These are phyloP conservation scores for Fremontodendron californicum DNA, from an alignment of 345 rosid genomes.

Conservation along the genomic window DNA sequence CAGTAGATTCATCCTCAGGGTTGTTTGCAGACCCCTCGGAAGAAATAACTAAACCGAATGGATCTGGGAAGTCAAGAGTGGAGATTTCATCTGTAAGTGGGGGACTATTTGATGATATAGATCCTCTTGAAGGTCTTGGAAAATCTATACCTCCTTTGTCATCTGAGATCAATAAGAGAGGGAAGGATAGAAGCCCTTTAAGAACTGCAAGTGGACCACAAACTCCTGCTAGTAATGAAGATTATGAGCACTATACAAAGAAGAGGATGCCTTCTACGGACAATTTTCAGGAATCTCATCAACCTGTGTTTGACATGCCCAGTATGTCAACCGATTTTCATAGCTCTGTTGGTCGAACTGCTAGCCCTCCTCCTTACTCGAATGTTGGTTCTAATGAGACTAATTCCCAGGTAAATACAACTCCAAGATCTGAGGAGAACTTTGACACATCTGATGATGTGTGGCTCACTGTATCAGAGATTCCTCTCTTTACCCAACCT, in stretches of 20 bases:
- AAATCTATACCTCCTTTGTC: conserved; percentile 45
- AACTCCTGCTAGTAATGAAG: conserved; percentile 34
- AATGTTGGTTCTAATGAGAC: conserved; percentile 33
- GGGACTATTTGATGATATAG: conserved; percentile 59
- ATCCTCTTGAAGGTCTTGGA: conserved; percentile 59
- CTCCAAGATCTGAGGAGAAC: conserved; percentile 39
- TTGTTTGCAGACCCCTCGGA: conserved; percentile 43
- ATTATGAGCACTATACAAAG: conserved; percentile 33
- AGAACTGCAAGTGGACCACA: conserved; percentile 43
- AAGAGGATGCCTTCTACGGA: conserved; percentile 39
- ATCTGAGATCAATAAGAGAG: conserved; percentile 40
- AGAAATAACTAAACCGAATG: conserved; percentile 39
- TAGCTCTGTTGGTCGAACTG: conserved; percentile 37
- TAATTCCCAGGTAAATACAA: conserved; percentile 32
- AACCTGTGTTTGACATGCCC: conserved; percentile 39
- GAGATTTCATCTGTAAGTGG: conserved; percentile 36
- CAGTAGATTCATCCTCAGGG: conserved; percentile 34
- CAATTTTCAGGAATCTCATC: conserved; percentile 44
- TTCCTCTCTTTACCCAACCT: conserved; percentile 83
- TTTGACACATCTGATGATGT: conserved; percentile 60
- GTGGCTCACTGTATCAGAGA: conserved; percentile 96
- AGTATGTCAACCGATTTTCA: conserved; percentile 30
- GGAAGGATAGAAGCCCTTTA: conserved; percentile 46
- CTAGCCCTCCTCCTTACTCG: conserved; percentile 43
- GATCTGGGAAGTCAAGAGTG: conserved; percentile 36